These are phyloP conservation scores for Kickxella alabastrina DNA, from an alignment of 192 early-diverging fungal species.

Conservation along the genomic window DNA sequence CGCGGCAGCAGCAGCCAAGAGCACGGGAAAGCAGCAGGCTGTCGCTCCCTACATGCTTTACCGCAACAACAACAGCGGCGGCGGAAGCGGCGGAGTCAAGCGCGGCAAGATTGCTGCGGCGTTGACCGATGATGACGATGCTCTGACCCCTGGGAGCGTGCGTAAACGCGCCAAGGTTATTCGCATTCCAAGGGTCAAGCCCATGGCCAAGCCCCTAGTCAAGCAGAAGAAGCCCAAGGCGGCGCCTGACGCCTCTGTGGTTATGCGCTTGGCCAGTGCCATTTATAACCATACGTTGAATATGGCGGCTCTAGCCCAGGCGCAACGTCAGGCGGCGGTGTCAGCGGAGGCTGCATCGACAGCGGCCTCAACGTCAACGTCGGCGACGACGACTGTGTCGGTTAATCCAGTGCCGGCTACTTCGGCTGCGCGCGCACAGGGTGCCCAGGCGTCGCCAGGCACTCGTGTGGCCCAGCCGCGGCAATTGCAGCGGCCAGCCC, in stretches of 20 bases:
- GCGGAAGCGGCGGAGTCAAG: neutral
- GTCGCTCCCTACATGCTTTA: constrained; percentile 46
- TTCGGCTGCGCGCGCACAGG: too few relatives aligned
- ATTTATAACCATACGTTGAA: constrained; percentile 51
- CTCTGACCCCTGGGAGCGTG: neutral
- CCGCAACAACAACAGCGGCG: constrained; percentile 4
- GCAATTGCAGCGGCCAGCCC: neutral
- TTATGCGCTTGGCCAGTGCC: constrained; percentile 43
- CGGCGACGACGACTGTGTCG: neutral
- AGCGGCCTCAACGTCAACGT: neutral
- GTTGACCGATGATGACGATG: constrained; percentile 4
- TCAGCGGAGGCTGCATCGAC: neutral
- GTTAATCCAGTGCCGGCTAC: neutral
- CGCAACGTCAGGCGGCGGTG: constrained; percentile 10
- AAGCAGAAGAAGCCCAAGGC: neutral
- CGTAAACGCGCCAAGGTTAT: constrained; percentile 42
- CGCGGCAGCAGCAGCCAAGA: constrained; percentile 44
- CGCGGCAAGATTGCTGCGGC: constrained; percentile 4
- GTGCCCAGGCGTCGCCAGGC: too few relatives aligned
- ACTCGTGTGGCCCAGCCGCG: neutral
- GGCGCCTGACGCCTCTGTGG: constrained; percentile 31
- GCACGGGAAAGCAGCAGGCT: constrained; percentile 41
- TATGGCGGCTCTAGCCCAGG: constrained; percentile 23
- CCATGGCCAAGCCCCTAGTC: constrained; percentile 13
- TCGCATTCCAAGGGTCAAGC: constrained; percentile 31